Base-by-base conservation (phyloP, 179 eudicot species). In the Nepenthes alata region DNA sequence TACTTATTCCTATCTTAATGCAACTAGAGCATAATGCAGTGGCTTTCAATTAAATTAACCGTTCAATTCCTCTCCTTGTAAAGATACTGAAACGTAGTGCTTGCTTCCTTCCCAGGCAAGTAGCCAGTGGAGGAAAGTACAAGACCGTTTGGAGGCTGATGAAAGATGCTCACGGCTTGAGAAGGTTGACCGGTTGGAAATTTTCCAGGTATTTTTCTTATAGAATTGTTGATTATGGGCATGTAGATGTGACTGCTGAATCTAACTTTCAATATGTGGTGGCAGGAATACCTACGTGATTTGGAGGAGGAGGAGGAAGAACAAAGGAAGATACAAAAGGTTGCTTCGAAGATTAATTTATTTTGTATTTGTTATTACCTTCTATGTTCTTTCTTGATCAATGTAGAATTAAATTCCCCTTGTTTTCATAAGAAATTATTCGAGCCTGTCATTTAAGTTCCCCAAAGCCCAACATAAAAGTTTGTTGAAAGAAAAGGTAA, bases 121-220 rank as follows among this genome's bases (percentile, higher is more conserved):
- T 70, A 93, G 95, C 74, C 96, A 93, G 67, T 93, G 98, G 98
- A 71, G 98, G 54, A 93, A 73, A 87, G 95, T 93, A 61, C 95
- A 93, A 75, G 88, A 93, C 51, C 95, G 94, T 47, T 77, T 93
- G 69, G 97, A 89, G 83, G 79, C 68, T 68, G 98, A 93, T 82
- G 91, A 85, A 70, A 83, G 97, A 72, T 93, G 96, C 75, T 77
- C 75, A 50, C 82, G 89, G 48, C 95, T 93, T 73, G 96, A 93
- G 59, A 89, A 85, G 64, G 80, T 89, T 70, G 97, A 85, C 41
- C 88, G 88, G 38, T 69, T 93, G 81, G 93, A 89, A 75, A 81
- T 87, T 57, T 93, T 93, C 58, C 97, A 93, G 86, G 98, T 86
- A 67, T 58, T 10, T 63, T 53, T 55, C 35, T 51, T 37, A 9